Conservation (phyloP, 1,284 basidiomycete genomes). For the Ustilago trichophora region DNA sequence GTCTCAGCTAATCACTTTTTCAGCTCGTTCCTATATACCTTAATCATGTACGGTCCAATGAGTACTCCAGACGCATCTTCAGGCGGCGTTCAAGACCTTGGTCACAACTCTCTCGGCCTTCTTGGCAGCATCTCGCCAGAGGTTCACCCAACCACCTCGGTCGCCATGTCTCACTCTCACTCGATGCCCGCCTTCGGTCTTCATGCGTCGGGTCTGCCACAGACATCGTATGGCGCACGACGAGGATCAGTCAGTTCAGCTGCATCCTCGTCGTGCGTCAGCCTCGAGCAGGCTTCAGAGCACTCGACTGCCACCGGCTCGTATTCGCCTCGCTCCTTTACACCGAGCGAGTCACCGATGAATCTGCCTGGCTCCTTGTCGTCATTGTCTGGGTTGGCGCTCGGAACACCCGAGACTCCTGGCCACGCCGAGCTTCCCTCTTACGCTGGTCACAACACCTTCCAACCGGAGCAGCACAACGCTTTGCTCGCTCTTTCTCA, state of each 20-base stretch:
- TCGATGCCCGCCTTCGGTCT: slow-evolving; percentile 30
- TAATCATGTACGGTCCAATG: slow-evolving; percentile 25
- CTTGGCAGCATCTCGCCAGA: slow-evolving; percentile 31
- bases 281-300: slow-evolving; percentile 28
- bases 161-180: slow-evolving; percentile 39
- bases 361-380: slow-evolving; percentile 39
- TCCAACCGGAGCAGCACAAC: slow-evolving; percentile 41
- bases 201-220: slow-evolving; percentile 11
- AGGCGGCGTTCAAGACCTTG: slow-evolving; percentile 6
- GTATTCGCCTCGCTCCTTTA: slow-evolving; percentile 45
- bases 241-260: slow-evolving; percentile 42
- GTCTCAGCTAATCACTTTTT: too few relatives aligned
- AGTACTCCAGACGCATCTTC: slow-evolving; percentile 3
- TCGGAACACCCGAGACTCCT: slow-evolving; percentile 32
- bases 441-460: slow-evolving; percentile 18
- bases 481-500: slow-evolving; percentile 37
- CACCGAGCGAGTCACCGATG: slow-evolving; percentile 38
- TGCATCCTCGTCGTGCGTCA: slow-evolving; percentile 39
- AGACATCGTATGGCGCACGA: slow-evolving; percentile 12
- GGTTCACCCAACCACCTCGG: slow-evolving; percentile 9
- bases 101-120: slow-evolving; percentile 41
- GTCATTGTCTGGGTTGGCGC: slow-evolving; percentile 41
- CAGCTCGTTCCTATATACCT: not conserved
- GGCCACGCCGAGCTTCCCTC: slow-evolving; percentile 19
- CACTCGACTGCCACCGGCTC: slow-evolving; percentile 14